Evolutionary conservation across 768 basidiomycete species (phyloP), one percentile per base, ranked within the genome.

Genomic region (Rubroboletus pulcherrimus): DNA sequence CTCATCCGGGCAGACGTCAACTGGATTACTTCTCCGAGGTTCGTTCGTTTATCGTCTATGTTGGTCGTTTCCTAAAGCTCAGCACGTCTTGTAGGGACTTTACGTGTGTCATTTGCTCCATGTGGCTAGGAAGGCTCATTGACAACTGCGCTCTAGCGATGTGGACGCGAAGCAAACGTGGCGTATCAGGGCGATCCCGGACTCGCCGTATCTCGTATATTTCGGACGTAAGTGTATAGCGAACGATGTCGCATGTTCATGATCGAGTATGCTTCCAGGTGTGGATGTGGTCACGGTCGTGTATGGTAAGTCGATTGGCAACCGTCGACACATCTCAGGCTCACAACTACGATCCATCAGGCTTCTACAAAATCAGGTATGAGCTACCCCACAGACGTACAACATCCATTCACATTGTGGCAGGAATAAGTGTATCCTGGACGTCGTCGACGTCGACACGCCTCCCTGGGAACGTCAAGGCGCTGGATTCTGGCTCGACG

Each of bases 341-440:
- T 45, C 17, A 45, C 34, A n/a, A 24, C 48, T 14, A 55, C 19
- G n/a, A 39, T 53, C 26, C 12, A 21, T 21, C 51, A 89, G 87
- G 92, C 0, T 94, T 86, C 66, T 89, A 85, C 74, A 94, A 94
- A 67, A 78, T 92, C 46, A 79, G 85, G 86, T 84, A 60, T 1
- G 71, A 56, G 29, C 5, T 15, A 30, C 12, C 21, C 5, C 12
- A 0, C n/a, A 14, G 31, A 31, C 21, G 4, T 11, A 29, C 15
- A 40, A 31, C 41, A 7, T 38, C 26, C 38, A 12, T 49, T 60
- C 43, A 65, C 49, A 14, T 41, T 17, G 14, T 34, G 45, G 5
- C 63, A 89, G 88, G 64, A 78, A 82, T 57, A 78, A 75, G 48
- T 70, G 66, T 11, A 87, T 93, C 51, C 74, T 95, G 19, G 93